A percentile compares a stretch with the other conserved stretches of the same genome.
Conservation (phyloP, 1,284 basidiomycete genomes). For the Trichosporon sp. region DNA sequence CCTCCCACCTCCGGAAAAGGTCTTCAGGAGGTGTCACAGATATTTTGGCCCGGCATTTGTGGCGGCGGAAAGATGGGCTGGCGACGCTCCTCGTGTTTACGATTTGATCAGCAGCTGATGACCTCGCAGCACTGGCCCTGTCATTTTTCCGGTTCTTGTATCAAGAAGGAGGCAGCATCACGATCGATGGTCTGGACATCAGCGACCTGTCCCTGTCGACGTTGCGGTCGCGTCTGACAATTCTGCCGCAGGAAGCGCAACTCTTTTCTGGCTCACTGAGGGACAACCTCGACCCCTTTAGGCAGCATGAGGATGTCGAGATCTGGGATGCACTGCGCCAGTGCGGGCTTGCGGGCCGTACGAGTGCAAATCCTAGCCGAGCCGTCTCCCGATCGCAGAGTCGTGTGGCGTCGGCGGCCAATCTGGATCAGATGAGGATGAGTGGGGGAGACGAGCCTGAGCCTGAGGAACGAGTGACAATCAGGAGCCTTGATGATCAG, state of each 20-base stretch:
- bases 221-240: slow-evolving; percentile 52
- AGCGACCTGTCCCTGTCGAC: slow-evolving; percentile 49
- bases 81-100: not conserved
- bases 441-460: slow-evolving; percentile 17
- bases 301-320: slow-evolving; percentile 50
- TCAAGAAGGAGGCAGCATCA: slow-evolving; percentile 45
- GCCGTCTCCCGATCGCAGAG: not conserved
- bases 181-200: slow-evolving; percentile 52
- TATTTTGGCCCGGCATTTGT: not conserved
- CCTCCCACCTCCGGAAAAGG: not conserved
- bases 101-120: slow-evolving; percentile 10
- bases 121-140: slow-evolving; percentile 39
- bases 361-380: slow-evolving; percentile 7
- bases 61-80: not conserved
- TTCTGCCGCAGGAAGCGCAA: slow-evolving; percentile 53
- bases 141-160: slow-evolving; percentile 53
- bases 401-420: not conserved
- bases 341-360: slow-evolving; percentile 48
- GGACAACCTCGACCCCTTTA: slow-evolving; percentile 52
- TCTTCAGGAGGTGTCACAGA: not conserved
- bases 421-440: not conserved
- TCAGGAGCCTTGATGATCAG: slow-evolving; percentile 51
- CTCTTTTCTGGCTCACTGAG: slow-evolving; percentile 50
- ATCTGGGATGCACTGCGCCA: slow-evolving; percentile 53
- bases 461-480: slow-evolving; percentile 46